Evolutionary conservation across 2,329 filamentous ascomycete species (phyloP), one percentile per base, ranked within the genome.

Genomic region (Cordyceps farinosa): DNA sequence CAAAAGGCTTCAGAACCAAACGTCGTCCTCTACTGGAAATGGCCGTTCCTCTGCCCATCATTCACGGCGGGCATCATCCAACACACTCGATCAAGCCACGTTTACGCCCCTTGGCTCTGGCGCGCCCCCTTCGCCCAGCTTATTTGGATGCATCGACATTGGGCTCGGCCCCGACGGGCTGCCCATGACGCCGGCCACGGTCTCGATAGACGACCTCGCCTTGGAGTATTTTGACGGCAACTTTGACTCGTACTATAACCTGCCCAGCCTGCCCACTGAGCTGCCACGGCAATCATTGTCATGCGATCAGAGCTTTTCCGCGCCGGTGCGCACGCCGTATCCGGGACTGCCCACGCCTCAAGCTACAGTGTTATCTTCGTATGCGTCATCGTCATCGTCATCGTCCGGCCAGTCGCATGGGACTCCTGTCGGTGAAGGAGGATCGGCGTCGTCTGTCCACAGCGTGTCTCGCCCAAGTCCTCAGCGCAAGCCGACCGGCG

Each of bases 211-310:
- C 29, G 54, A 44, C 30, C 2, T 55, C 3, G 38, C 32, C 38
- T 17, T 56, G 40, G 54, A 56, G 54, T 56, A 45, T 9, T 45
- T 56, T 45, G 54, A 56, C 54, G 40, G 38, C 29, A 56, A 34
- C 29, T 56, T 56, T 34, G 54, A 56, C 10, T 32, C 54, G 10
- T 56, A 40, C 17, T 56, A 45, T 22, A 40, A 56, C 40, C 22
- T 56, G 10, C 40, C 40, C 17, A 56, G 40, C 29, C 54, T 56
- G 54, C 54, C 54, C 9, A 36, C 54, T 5, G 40, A 56, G 34
- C 29, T 40, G 17, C 54, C 54, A 7, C 17, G 29, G 1, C 29
- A 17, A 2, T 45, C 40, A 3, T 17, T 56, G 29, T 56, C 54
- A 17, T 45, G 29, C 54, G 54, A 56, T 17, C 27, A 34, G 5